Conservation (phyloP, 2,329 filamentous ascomycete species). For the Neonectria ditissima region DNA sequence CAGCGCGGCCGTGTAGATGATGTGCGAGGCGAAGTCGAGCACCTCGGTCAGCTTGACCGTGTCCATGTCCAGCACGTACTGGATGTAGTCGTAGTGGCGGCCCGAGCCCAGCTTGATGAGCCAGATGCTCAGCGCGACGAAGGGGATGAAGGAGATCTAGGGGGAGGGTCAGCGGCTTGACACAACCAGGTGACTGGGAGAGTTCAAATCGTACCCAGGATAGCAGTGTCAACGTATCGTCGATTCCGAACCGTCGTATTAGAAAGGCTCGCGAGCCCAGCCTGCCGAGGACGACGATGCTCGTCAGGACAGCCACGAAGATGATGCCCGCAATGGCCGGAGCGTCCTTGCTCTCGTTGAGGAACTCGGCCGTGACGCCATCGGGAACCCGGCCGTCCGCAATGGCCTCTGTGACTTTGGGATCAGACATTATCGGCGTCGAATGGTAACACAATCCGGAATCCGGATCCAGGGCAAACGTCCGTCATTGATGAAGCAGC, state of each 20-base stretch:
- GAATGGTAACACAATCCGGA: not conserved
- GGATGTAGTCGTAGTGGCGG: constrained; percentile 58
- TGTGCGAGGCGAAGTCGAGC: constrained; percentile 62
- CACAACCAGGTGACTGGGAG: no score
- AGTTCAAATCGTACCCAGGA: constrained; percentile 48
- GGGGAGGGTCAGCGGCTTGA: not conserved
- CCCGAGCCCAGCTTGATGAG: constrained; percentile 62
- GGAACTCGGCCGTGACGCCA: constrained; percentile 48
- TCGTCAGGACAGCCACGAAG: constrained; percentile 51
- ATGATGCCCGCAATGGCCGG: constrained; percentile 55
- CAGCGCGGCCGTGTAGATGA: constrained; percentile 63
- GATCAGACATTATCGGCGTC: constrained; percentile 40
- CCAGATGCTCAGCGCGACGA: constrained; percentile 56
- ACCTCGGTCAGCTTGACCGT: constrained; percentile 58
- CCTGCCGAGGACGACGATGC: constrained; percentile 50
- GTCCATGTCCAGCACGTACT: constrained; percentile 58
- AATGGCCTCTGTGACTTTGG: constrained; percentile 47
- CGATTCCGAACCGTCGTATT: constrained; percentile 52
- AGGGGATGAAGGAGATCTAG: constrained; percentile 54
- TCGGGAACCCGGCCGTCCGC: constrained; percentile 52
- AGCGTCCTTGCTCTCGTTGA: constrained; percentile 52
- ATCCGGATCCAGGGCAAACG: constrained; percentile 3
- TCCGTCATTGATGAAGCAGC: constrained; percentile 4
- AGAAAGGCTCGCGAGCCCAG: constrained; percentile 52
- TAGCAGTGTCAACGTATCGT: constrained; percentile 52